phyloP scores from a whole-genome alignment of 2,329 filamentous ascomycete genomes.

The Monosporascus sp. region DNA sequence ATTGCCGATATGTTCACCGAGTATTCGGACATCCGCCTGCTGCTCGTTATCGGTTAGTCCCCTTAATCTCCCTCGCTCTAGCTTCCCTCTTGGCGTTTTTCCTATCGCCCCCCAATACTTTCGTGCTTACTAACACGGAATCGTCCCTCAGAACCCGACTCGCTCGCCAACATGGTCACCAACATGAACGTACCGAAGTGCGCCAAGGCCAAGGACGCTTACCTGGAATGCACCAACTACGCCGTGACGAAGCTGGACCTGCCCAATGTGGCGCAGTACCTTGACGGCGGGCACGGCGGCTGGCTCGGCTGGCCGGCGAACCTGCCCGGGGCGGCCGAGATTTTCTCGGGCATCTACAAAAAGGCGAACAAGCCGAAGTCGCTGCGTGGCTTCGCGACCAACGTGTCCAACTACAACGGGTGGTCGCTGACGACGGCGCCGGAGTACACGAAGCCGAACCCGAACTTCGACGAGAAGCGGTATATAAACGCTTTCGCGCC shows the following conservation, averaged over 20 bases:
- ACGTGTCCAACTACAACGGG: constrained; percentile 54
- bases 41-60: constrained; percentile 25
- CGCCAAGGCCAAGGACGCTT: constrained; percentile 39
- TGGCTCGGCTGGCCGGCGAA: constrained; percentile 57
- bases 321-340: constrained; percentile 46
- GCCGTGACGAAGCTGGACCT: constrained; percentile 49
- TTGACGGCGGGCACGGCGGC: constrained; percentile 54
- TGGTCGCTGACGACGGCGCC: constrained; percentile 34
- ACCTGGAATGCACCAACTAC: constrained; percentile 47
- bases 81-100: too few species aligned
- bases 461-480: constrained; percentile 49
- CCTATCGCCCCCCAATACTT: too few species aligned
- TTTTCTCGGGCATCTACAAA: constrained; percentile 43
- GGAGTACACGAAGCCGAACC: constrained; percentile 38
- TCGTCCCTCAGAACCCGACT: constrained; percentile 49
- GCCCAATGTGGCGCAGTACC: constrained; percentile 54
- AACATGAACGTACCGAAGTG: constrained; percentile 49
- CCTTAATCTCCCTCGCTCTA: constrained; percentile 23
- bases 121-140: constrained; percentile 32
- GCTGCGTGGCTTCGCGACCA: constrained; percentile 52
- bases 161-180: constrained; percentile 54
- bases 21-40: constrained; percentile 12
- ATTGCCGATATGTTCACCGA: too few species aligned
- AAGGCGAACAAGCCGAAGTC: constrained; percentile 46
- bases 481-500: constrained; percentile 63